Evolutionary conservation across 805 yeast genomes (phyloP), one percentile per base, ranked within the genome.

Genomic region (Starmerella asiatica): DNA sequence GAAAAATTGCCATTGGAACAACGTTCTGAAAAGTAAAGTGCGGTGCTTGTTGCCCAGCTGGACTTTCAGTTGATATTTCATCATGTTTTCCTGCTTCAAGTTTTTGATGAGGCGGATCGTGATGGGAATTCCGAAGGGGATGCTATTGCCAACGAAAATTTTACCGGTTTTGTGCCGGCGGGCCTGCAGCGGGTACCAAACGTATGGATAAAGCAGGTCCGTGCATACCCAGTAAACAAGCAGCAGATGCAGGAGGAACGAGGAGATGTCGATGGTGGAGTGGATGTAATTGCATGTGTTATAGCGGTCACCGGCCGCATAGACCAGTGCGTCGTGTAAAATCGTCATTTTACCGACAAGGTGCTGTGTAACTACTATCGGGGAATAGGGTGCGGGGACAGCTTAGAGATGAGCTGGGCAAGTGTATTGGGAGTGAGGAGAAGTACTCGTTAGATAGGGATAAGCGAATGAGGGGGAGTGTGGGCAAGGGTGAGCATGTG

Each of bases 111-210:
- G 6, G 9, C 12, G 6, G 18, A 18, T 3, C 5, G 44, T 36
- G n/a, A 21, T 11, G 6, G 39, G 44, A 15, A 43, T 28, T 5
- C 46, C 46, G 12, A 43, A 19, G 3, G 45, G 45, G 4, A 17
- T 5, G 23, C 34, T 35, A 16, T 29, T 5, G 8, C 16, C 8
- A 11, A 21, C 16, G 3, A 17, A 6, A 4, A 38, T 19, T 15
- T 12, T 4, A 4, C 45, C 45, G 8, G 36, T 15, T 4, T 21
- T 9, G 17, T 28, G 36, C 15, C 17, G 12, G 14, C 36, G 30
- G 3, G 42, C 38, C 14, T 21, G 15, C 14, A 42, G 28, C 4
- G 38, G 38, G 30, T 37, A 42, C 2, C 33, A 5, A 12, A 42
- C 39, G 23, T 18, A 29, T 3, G 45, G 42, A 19, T 19, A 37